Evolutionary conservation across 148 eudicot species (phyloP).

Genomic region (Selenicereus undatus): DNA sequence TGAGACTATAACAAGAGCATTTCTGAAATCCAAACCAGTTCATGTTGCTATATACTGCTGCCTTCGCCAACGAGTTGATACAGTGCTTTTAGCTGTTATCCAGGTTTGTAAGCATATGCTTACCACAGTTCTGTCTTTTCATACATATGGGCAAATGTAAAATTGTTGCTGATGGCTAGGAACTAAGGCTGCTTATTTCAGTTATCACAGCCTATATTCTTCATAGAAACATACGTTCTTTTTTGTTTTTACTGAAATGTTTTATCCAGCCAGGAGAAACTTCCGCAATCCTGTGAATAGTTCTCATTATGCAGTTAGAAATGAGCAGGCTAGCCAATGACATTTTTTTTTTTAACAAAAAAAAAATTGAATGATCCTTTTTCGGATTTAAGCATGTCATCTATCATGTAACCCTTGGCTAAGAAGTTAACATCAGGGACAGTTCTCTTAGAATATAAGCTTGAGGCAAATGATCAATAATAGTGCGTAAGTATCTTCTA

Average conservation of each 20-base stretch:
- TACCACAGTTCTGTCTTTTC: background rate
- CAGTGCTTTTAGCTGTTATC: constrained; percentile 49
- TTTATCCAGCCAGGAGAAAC: background rate
- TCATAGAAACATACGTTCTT: background rate
- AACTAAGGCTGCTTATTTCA: background rate
- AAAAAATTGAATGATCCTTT: background rate
- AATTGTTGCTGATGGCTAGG: constrained; percentile 8
- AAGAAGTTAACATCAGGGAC: background rate
- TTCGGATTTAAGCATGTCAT: background rate
- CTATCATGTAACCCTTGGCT: background rate
- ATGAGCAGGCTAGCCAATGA: too few relatives aligned
- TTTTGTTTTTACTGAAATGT: background rate
- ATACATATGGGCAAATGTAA: background rate
- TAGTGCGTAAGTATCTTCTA: background rate
- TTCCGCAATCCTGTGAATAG: too few relatives aligned
- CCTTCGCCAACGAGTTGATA: constrained; percentile 77
- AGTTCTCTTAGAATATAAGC: background rate
- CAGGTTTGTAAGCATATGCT: constrained; percentile 47
- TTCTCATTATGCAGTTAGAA: too few relatives aligned
- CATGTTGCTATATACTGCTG: constrained; percentile 80
- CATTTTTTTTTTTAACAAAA: background rate
- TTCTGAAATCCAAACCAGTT: constrained; percentile 60
- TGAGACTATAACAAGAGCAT: constrained; percentile 56
- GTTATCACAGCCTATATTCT: background rate
- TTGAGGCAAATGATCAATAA: background rate